These are phyloP conservation scores for Sporothrix inflata DNA, from an alignment of 2,329 filamentous ascomycete species.

Conservation along the genomic window DNA sequence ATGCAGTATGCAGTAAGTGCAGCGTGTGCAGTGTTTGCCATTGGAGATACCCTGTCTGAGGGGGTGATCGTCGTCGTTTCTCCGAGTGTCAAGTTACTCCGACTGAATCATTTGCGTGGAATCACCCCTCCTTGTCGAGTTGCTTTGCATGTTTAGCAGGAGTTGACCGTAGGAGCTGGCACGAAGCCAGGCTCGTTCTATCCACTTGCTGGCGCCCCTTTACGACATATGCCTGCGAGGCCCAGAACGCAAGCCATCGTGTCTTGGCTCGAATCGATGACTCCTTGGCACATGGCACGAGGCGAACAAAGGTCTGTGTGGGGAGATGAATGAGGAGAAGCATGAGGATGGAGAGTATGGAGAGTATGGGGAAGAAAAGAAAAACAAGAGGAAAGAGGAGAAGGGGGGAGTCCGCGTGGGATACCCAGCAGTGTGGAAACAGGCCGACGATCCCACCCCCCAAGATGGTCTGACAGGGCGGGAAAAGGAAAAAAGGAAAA, in stretches of 20 bases:
- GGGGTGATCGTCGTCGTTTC: not conserved
- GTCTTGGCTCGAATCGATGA: not conserved
- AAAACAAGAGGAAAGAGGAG: not conserved
- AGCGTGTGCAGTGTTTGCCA: not conserved
- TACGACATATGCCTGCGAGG: not conserved
- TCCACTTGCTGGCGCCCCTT: not conserved
- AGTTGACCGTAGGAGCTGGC: not conserved
- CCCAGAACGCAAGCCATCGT: not conserved
- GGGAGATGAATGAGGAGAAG: not conserved
- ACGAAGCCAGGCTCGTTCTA: no score
- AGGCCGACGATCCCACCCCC: not conserved
- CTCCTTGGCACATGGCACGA: not conserved
- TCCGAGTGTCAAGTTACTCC: not conserved
- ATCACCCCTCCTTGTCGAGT: not conserved
- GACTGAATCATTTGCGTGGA: not conserved
- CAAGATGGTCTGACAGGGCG: not conserved
- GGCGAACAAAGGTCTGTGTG: not conserved
- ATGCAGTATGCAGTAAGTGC: no score
- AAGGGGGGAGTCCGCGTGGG: not conserved
- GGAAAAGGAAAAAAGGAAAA: not conserved
- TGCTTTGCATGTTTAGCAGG: not conserved
- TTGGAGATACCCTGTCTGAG: not conserved
- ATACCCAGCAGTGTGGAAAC: constrained; percentile 6
- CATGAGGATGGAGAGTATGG: not conserved
- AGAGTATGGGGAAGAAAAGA: not conserved